phyloP scores from a whole-genome alignment of 179 eudicot genomes.

The Drosera spatulata region DNA sequence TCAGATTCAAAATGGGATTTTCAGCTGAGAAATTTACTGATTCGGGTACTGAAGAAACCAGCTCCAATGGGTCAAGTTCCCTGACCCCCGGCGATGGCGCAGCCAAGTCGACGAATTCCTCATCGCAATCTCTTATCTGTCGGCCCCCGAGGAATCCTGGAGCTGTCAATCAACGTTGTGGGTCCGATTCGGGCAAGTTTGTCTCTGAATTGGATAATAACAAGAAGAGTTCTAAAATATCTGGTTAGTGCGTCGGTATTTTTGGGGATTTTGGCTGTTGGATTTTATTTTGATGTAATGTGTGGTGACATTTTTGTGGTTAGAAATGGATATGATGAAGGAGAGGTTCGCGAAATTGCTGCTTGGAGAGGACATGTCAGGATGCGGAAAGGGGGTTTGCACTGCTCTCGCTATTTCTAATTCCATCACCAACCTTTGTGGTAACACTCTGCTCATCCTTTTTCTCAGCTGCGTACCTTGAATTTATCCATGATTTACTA shows the following conservation, averaged over 20 bases:
- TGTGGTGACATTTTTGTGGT: slow-evolving; percentile 4
- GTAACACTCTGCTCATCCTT: slow-evolving; percentile 15
- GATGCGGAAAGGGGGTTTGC: slow-evolving; percentile 78
- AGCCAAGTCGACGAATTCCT: slow-evolving; percentile 7
- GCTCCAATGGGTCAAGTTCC: slow-evolving; percentile 15
- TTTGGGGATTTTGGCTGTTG: slow-evolving; percentile 5
- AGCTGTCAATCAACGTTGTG: slow-evolving; percentile 9
- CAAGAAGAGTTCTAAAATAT: slow-evolving; percentile 29
- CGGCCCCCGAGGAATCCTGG: slow-evolving; percentile 59
- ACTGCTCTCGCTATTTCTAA: slow-evolving; percentile 68
- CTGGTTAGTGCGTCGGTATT: slow-evolving; percentile 13
- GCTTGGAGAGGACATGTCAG: slow-evolving; percentile 90
- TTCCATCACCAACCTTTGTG: slow-evolving; percentile 73
- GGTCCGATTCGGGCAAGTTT: slow-evolving; percentile 16
- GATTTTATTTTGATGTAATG: not conserved
- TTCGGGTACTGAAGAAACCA: not conserved
- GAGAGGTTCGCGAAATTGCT: slow-evolving; percentile 64
- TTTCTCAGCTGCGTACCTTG: too few species aligned
- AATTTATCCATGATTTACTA: too few species aligned
- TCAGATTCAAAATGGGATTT: not conserved
- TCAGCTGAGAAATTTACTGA: not conserved
- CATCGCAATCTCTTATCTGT: slow-evolving; percentile 41
- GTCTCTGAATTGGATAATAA: slow-evolving; percentile 12
- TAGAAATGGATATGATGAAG: slow-evolving; percentile 74
- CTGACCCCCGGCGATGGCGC: slow-evolving; percentile 13